Conservation (phyloP, 176 grass and related monocot genomes). For the Coix lacrymajobi region DNA sequence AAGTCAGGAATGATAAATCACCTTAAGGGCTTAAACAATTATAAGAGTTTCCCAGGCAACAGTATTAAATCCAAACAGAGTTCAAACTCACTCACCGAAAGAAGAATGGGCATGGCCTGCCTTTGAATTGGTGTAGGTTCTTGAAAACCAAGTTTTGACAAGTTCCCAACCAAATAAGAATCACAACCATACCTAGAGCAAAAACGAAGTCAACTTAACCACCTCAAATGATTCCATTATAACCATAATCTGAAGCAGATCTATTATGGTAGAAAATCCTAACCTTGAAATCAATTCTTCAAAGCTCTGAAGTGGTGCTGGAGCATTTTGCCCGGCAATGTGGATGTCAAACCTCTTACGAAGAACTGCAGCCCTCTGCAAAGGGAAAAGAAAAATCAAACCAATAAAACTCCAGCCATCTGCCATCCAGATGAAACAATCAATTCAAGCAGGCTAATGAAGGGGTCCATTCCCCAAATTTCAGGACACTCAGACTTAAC, state of each 20-base stretch:
- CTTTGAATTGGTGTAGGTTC: constrained; percentile 96
- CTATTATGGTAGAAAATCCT: neutral
- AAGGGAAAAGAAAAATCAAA: neutral
- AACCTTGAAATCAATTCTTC: constrained; percentile 75
- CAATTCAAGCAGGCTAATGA: neutral
- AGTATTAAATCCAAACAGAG: neutral
- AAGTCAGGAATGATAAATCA: constrained; percentile 16
- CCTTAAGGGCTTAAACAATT: neutral
- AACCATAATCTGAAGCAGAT: neutral
- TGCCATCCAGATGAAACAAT: neutral
- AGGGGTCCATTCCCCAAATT: neutral
- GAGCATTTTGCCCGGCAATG: constrained; percentile 80
- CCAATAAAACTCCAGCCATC: neutral
- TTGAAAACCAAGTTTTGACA: constrained; percentile 67
- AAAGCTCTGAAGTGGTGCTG: constrained; percentile 73
- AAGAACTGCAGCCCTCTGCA: constrained; percentile 62
- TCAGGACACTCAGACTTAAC: neutral
- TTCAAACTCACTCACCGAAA: constrained; percentile 53
- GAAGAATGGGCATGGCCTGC: constrained; percentile 86
- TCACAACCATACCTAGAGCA: constrained; percentile 65
- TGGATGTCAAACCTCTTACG: constrained; percentile 79
- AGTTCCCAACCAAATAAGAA: constrained; percentile 60
- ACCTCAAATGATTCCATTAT: constrained; percentile 1
- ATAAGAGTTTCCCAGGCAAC: neutral
- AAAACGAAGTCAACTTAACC: constrained; percentile 7